Evolutionary conservation across 2,329 filamentous ascomycete species (phyloP).

Genomic region (Fusarium oligoseptatum): DNA sequence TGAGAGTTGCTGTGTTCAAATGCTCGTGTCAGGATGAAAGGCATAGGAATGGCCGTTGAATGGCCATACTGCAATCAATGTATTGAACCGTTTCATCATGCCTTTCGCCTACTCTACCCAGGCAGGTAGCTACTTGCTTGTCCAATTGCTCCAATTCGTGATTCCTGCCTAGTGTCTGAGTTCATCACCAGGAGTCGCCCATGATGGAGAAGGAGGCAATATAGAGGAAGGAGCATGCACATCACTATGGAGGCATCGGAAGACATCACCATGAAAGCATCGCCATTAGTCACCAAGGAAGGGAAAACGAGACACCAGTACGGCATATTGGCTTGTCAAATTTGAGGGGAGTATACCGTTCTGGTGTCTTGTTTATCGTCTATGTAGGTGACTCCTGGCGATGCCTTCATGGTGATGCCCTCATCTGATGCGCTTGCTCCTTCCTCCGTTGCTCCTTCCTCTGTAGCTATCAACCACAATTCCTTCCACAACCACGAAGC

Average conservation of each 20-base stretch:
- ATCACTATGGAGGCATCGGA: too few species aligned
- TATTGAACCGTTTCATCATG: not conserved
- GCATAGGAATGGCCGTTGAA: not conserved
- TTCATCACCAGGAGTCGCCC: too few species aligned
- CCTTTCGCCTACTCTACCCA: not conserved
- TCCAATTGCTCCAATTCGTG: not conserved
- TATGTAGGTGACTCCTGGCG: not conserved
- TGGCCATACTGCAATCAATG: not conserved
- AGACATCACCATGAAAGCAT: too few species aligned
- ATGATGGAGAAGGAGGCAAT: too few species aligned
- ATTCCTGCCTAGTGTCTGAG: not conserved
- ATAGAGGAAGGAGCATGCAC: too few species aligned
- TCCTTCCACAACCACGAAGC: not conserved
- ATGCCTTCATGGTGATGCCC: constrained; percentile 1
- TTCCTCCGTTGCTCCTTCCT: not conserved
- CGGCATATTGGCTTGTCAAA: too few species aligned
- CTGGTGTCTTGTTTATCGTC: too few species aligned
- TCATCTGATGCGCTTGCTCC: not conserved
- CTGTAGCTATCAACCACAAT: not conserved
- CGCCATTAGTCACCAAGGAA: too few species aligned
- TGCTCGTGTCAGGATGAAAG: not conserved
- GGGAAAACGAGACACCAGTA: too few species aligned
- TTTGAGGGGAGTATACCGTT: too few species aligned
- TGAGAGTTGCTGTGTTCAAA: not conserved
- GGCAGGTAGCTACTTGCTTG: not conserved